phyloP scores from a whole-genome alignment of 1,284 basidiomycete species.

The Ganoderma lucidum region DNA sequence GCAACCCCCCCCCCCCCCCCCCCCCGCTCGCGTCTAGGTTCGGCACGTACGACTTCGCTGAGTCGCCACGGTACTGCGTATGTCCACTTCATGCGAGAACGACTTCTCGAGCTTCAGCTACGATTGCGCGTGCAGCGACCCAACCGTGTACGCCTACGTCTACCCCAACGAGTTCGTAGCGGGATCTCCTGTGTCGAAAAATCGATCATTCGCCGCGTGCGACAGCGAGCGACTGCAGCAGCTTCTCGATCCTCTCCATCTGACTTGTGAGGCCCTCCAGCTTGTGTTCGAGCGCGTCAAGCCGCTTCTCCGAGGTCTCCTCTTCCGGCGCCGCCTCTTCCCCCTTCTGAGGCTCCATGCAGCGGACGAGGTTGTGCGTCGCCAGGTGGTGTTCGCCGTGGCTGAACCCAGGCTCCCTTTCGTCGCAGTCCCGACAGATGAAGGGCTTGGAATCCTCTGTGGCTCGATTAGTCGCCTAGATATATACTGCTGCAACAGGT shows the following conservation, averaged over 20 bases:
- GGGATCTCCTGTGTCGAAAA: no score
- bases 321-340: slow-evolving; percentile 11
- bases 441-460: slow-evolving; percentile 23
- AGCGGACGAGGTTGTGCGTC: slow-evolving; percentile 27
- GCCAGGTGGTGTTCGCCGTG: slow-evolving; percentile 12
- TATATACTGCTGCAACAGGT: not conserved
- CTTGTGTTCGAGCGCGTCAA: slow-evolving; percentile 35
- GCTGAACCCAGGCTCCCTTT: slow-evolving; percentile 17
- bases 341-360: slow-evolving; percentile 3
- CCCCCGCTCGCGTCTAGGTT: not conserved
- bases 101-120: not conserved
- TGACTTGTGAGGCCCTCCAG: slow-evolving; percentile 18
- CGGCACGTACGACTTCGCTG: not conserved
- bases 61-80: not conserved
- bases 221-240: slow-evolving; percentile 15
- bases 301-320: slow-evolving; percentile 24
- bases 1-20: not conserved
- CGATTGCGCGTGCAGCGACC: not conserved
- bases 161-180: no score
- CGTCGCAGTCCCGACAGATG: slow-evolving; percentile 33
- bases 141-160: not conserved
- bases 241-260: slow-evolving; percentile 31
- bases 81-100: not conserved
- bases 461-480: not conserved
- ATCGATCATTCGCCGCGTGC: not conserved